These are phyloP conservation scores for Pseudogymnoascus sp. DNA, from an alignment of 2,329 filamentous ascomycete genomes.

Conservation along the genomic window DNA sequence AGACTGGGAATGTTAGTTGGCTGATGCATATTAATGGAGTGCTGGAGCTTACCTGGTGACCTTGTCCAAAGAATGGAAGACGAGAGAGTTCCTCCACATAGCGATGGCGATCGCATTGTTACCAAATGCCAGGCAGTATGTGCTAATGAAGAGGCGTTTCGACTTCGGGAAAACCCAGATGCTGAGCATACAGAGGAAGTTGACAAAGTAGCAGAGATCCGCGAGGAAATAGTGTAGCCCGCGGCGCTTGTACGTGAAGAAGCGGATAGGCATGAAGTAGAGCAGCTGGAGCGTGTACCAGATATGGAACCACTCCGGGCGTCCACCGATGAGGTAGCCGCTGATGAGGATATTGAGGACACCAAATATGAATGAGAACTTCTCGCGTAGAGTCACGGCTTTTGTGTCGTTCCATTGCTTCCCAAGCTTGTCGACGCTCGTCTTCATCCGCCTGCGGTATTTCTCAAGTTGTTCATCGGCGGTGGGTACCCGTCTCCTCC, in stretches of 20 bases:
- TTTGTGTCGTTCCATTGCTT: conserved; percentile 84
- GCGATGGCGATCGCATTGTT: conserved; percentile 97
- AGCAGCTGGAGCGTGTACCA: conserved; percentile 86
- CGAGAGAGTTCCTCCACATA: conserved; percentile 98
- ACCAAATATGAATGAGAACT: conserved; percentile 90
- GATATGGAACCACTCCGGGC: conserved; percentile 75
- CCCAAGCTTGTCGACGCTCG: conserved; percentile 79
- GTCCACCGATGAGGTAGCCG: conserved; percentile 83
- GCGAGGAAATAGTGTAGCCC: conserved; percentile 97
- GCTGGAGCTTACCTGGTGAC: conserved; percentile 60
- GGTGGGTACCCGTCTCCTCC: conserved; percentile 75
- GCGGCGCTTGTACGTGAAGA: conserved; percentile 79
- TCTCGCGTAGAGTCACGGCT: conserved; percentile 81
- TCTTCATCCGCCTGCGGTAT: conserved; percentile 79
- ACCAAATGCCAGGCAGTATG: conserved; percentile 86
- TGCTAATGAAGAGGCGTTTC: conserved; percentile 83
- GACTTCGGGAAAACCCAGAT: conserved; percentile 88
- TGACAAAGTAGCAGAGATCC: conserved; percentile 97
- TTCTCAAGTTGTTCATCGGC: conserved; percentile 89
- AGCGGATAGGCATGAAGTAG: conserved; percentile 96
- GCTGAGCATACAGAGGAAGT: conserved; percentile 70
- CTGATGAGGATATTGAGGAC: conserved; percentile 97
- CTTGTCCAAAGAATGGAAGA: conserved; percentile 98
- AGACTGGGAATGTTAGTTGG: conserved; percentile 41
- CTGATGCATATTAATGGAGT: not conserved